Percentiles rank a stretch among this genome's conserved stretches.
These are phyloP conservation scores for Syzygium malaccense DNA, from an alignment of 441 rosid species.

Conservation along the genomic window DNA sequence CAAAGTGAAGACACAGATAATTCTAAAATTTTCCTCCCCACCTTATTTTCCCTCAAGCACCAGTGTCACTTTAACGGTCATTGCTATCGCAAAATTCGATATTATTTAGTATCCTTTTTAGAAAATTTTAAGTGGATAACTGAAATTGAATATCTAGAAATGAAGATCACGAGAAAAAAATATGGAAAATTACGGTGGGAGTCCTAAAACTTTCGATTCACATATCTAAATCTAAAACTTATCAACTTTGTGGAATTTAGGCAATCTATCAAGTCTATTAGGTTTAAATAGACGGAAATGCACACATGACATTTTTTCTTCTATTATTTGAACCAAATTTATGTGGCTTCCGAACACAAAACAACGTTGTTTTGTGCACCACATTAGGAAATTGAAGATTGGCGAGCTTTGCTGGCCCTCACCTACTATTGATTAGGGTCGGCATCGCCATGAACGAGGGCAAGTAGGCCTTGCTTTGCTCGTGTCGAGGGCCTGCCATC, in stretches of 20 bases:
- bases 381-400: background rate
- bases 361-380: background rate
- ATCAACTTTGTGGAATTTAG: background rate
- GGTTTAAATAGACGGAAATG: background rate
- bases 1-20: background rate
- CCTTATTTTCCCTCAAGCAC: background rate
- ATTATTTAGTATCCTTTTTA: background rate
- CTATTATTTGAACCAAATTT: background rate
- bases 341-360: background rate
- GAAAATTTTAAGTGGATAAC: background rate
- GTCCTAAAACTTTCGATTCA: background rate
- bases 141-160: background rate
- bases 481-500: background rate
- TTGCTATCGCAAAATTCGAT: background rate
- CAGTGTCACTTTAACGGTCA: background rate
- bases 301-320: background rate
- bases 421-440: background rate
- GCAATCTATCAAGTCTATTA: background rate
- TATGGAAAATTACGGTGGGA: accelerated
- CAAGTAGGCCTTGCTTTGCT: background rate
- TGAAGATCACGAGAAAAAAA: background rate
- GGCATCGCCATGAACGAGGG: background rate
- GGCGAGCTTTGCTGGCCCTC: accelerated
- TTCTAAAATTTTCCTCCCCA: background rate
- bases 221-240: background rate